Base-by-base conservation (phyloP, 1,284 basidiomycete species). In the Fomitopsis schrenkii region DNA sequence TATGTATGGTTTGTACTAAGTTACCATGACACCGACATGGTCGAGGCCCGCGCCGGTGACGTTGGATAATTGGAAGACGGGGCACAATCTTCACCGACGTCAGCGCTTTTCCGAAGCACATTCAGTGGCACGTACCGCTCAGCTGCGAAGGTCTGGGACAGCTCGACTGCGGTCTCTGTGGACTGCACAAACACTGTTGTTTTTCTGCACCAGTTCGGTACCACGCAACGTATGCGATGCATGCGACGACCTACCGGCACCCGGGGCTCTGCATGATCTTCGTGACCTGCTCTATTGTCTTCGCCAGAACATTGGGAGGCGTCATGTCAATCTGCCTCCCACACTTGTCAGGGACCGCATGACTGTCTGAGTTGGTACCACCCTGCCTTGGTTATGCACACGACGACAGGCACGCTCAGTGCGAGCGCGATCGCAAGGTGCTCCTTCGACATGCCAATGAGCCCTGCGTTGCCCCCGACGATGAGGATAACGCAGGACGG, bases 401-500 rank as follows among this genome's bases (percentile, higher is more conserved):
- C 92, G 5, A 95, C 87, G 40, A 99, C 90, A 1, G 97, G 97
- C 1, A 99, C 93, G 67, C 90, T 94, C 54, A 99, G 79, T 1
- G 97, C 97, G 0, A 99, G 80, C 0, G 97, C 90, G 60, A 99
- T 96, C 1, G 97, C 95, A 14, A 98, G 80, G 75, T 98, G 97
- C 73, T 97, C 95, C 74, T 98, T 98, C 33, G 93, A 95, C 97
- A 98, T 98, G 53, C 97, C 97, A 62, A 98, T 97, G 55, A 99
- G 75, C 7, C 91, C 90, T 1, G 97, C 97, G 73, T 99, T 99
- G 1, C 89, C 96, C 35, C 96, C 97, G 12, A 99, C 93, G 80
- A 98, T 97, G 57, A 99, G 81, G 66, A 98, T 88, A 17, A 98
- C 95, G 74, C 95, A 97, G 60, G 97, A 97, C 0, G 97, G 95